Evolutionary conservation across 2,329 filamentous ascomycete genomes (phyloP), one percentile per base, ranked within the genome.

Genomic region (Fusarium mangiferae): DNA sequence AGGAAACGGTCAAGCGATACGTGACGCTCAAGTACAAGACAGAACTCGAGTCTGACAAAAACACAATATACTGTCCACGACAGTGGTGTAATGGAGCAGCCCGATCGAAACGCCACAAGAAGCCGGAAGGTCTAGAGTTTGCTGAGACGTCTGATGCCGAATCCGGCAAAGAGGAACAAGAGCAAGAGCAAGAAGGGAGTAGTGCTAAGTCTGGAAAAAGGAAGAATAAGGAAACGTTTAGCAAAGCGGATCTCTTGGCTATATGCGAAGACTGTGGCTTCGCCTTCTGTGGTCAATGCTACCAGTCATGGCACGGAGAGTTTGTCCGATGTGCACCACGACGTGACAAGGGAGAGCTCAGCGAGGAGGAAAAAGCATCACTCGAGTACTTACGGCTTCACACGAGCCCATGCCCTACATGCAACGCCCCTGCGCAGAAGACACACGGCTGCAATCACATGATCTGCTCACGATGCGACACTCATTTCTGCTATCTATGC

Each of bases 361-460:
- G 92, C 4, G 93, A 90, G 69, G 95, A 98, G 80, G 95, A 98
- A 76, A 91, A 94, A 79, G 94, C 94, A 1, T 95, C 94, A 6
- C 87, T 96, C 72, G 93, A 96, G 66, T 99, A 97, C 80, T 87
- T 99, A 76, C 87, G 90, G 55, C 84, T 90, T 70, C 91, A 98
- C 83, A 97, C 95, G 1, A 94, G 94, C 17, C 91, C 93, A 3
- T 99, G 96, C 80, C 95, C 96, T 17, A 96, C 94, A 8, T 99
- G 96, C 83, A 90, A 87, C 36, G 92, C 93, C 2, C 94, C 94
- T 0, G 92, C 92, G 28, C 94, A 98, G 81, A 99, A 99, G 86
- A 94, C 93, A 4, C 91, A 94, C 79, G 96, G 96, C 44, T 99
- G 96, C 86, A 98, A 98, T 82, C 95, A 98, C 83, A 98, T 98